Conservation (phyloP, 805 yeast genomes). For the Peterozyma xylosa region DNA sequence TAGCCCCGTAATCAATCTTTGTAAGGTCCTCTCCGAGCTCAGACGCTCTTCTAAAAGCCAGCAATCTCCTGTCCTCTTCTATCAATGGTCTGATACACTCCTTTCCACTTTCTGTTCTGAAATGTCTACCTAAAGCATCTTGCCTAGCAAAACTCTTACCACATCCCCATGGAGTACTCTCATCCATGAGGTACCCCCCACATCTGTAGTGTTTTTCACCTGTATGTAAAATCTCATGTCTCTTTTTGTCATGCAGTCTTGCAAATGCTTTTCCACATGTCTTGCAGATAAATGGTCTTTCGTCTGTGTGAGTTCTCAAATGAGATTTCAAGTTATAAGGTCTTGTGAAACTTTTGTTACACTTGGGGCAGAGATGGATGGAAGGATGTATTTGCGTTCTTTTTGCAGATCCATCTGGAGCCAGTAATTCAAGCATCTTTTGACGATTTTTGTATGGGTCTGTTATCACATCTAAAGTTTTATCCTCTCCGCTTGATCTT, state of each 20-base stretch:
- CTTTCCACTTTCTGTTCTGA: constrained; percentile 70
- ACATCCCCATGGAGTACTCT: constrained; percentile 65
- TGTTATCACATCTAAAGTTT: too few relatives aligned
- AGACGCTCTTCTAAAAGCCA: too few relatives aligned
- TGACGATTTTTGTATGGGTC: too few relatives aligned
- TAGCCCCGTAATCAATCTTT: too few relatives aligned
- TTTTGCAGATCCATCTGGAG: constrained; percentile 1
- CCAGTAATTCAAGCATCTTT: too few relatives aligned
- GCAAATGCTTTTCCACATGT: constrained; percentile 66
- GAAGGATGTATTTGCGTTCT: constrained; percentile 4
- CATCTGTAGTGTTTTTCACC: constrained; percentile 68
- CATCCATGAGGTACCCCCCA: constrained; percentile 51
- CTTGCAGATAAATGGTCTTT: constrained; percentile 61
- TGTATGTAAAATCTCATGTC: constrained; percentile 70
- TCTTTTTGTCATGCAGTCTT: constrained; percentile 65
- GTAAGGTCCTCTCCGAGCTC: too few relatives aligned
- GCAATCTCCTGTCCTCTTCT: constrained; percentile 32
- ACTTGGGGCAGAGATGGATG: constrained; percentile 29
- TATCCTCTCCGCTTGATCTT: too few relatives aligned
- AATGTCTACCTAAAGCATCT: constrained; percentile 72
- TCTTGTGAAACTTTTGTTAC: constrained; percentile 38
- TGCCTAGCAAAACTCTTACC: constrained; percentile 70
- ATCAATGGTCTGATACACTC: constrained; percentile 58
- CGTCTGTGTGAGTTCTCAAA: constrained; percentile 51
- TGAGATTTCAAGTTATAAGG: constrained; percentile 44